Percentiles rank a stretch among this genome's conserved stretches.
phyloP scores from a whole-genome alignment of 805 yeast species.

The Sugiyamaella marilandica region DNA sequence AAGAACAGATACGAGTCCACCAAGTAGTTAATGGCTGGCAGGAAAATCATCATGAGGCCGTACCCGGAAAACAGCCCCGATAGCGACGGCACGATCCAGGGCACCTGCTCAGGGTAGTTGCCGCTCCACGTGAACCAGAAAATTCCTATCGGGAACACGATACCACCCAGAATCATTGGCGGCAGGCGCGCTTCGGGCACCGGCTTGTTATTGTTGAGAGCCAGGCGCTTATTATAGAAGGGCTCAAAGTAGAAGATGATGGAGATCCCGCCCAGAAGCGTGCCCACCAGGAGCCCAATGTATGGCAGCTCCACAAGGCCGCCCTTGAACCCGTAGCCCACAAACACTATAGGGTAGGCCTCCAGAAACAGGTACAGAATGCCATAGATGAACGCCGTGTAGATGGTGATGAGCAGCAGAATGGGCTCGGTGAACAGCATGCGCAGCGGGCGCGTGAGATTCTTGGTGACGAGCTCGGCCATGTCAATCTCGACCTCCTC shows the following conservation, averaged over 20 bases:
- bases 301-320: slow-evolving; percentile 78
- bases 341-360: slow-evolving; percentile 70
- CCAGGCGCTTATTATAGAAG: slow-evolving; percentile 45
- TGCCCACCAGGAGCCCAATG: slow-evolving; percentile 67
- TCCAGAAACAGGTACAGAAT: slow-evolving; percentile 65
- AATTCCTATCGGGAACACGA: slow-evolving; percentile 72
- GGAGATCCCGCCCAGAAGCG: slow-evolving; percentile 50
- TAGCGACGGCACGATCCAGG: slow-evolving; percentile 74
- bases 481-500: slow-evolving; percentile 55
- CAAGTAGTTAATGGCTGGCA: slow-evolving; percentile 67
- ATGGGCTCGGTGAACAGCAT: slow-evolving; percentile 71
- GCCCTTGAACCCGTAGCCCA: slow-evolving; percentile 52
- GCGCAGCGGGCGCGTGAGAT: slow-evolving; percentile 58
- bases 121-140: slow-evolving; percentile 92
- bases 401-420: slow-evolving; percentile 56
- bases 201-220: slow-evolving; percentile 51
- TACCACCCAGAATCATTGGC: slow-evolving; percentile 68
- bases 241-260: slow-evolving; percentile 52
- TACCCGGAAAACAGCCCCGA: slow-evolving; percentile 63
- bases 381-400: slow-evolving; percentile 76
- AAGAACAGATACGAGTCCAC: slow-evolving; percentile 64
- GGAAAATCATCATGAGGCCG: slow-evolving; percentile 65
- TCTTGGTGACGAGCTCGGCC: slow-evolving; percentile 56
- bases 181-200: slow-evolving; percentile 83
- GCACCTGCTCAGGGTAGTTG: slow-evolving; percentile 60